phyloP scores from a whole-genome alignment of 176 grass and related monocot species.

The Pontederia crassipes region DNA sequence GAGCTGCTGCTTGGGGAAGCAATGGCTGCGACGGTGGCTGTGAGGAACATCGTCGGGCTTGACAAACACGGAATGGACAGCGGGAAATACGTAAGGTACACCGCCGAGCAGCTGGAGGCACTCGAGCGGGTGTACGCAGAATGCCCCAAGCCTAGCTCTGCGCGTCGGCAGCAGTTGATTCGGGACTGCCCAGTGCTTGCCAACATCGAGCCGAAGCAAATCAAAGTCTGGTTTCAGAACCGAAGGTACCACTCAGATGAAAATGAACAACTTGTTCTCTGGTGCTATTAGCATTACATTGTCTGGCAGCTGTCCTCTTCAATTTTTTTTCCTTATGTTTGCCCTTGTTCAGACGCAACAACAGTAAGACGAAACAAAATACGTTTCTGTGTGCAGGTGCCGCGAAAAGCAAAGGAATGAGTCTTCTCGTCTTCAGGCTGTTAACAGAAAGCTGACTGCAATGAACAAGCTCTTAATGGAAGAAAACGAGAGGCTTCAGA shows the following conservation, averaged over 20 bases:
- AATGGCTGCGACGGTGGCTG: constrained; percentile 75
- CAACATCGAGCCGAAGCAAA: constrained; percentile 95
- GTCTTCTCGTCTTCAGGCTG: constrained; percentile 76
- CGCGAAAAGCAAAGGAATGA: constrained; percentile 96
- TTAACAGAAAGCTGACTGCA: constrained; percentile 89
- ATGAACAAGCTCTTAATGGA: constrained; percentile 99
- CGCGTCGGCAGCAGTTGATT: constrained; percentile 81
- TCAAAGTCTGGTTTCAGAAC: constrained; percentile 99
- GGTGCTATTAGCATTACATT: too few relatives aligned
- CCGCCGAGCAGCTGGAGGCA: constrained; percentile 94
- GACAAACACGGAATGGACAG: constrained; percentile 57
- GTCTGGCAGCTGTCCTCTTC: background rate
- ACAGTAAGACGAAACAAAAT: background rate
- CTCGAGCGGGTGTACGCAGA: constrained; percentile 88
- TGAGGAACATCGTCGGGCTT: constrained; percentile 46
- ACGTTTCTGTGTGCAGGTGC: constrained; percentile 37
- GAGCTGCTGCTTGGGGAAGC: constrained; percentile 4
- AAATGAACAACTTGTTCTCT: background rate
- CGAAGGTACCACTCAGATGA: constrained; percentile 44
- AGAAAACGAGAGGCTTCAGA: constrained; percentile 93
- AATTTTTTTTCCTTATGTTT: background rate
- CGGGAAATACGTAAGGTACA: constrained; percentile 96
- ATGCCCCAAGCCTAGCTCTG: constrained; percentile 91
- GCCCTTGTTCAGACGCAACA: background rate
- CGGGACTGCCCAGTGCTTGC: constrained; percentile 77